phyloP scores from a whole-genome alignment of 306 rosid species.

The Lupinus albus region DNA sequence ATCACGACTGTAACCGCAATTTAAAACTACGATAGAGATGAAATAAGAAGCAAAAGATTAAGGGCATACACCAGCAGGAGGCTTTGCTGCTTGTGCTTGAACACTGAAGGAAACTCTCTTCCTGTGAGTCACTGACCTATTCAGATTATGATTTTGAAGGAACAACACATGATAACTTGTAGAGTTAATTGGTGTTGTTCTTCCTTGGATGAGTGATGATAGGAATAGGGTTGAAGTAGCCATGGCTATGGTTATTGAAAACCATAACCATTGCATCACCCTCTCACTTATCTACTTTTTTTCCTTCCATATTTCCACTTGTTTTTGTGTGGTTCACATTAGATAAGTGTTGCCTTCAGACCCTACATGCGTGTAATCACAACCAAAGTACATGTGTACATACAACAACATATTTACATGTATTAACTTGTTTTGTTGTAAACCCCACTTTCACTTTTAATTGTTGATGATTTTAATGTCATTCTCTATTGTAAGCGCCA shows the following conservation, averaged over 20 bases:
- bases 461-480: too few species aligned
- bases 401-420: neutral
- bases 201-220: constrained; percentile 55
- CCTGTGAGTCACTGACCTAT: constrained; percentile 9
- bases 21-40: neutral
- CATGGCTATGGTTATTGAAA: constrained; percentile 45
- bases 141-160: constrained; percentile 36
- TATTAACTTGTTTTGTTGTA: too few species aligned
- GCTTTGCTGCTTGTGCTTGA: constrained; percentile 74
- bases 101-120: constrained; percentile 50
- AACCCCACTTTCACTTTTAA: too few species aligned
- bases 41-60: neutral
- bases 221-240: constrained; percentile 52
- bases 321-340: constrained; percentile 39
- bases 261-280: neutral
- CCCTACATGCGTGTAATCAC: constrained; percentile 27
- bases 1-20: too few species aligned
- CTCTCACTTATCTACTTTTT: constrained; percentile 38
- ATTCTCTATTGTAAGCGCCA: too few species aligned
- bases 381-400: neutral
- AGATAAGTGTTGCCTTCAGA: neutral
- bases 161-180: constrained; percentile 35
- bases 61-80: constrained; percentile 74
- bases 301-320: neutral
- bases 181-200: constrained; percentile 25